phyloP scores from a whole-genome alignment of 2,329 filamentous ascomycete species.

The Mycosphaerella sp. region DNA sequence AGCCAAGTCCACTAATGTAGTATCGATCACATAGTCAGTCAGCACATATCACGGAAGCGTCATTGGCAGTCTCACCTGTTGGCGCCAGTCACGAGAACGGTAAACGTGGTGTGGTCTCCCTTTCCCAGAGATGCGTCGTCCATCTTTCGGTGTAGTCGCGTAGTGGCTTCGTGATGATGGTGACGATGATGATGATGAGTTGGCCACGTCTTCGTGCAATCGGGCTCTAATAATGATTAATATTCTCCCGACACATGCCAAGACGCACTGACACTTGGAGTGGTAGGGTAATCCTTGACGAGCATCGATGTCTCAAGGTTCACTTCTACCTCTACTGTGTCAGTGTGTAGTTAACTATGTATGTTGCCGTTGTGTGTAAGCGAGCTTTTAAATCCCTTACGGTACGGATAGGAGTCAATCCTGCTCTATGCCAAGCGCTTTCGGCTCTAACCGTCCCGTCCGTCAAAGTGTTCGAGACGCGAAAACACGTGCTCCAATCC shows the following conservation, averaged over 20 bases:
- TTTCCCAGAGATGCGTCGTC: slow-evolving; percentile 1
- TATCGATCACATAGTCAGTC: not conserved
- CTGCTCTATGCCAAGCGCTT: not conserved
- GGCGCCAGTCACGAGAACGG: slow-evolving; percentile 72
- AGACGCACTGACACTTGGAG: too few species aligned
- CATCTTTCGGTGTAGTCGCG: not conserved
- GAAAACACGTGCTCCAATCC: not conserved
- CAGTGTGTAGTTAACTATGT: too few species aligned
- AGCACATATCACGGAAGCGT: not conserved
- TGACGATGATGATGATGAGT: too few species aligned
- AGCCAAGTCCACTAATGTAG: slow-evolving; percentile 67
- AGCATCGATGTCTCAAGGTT: too few species aligned
- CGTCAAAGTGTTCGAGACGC: not conserved
- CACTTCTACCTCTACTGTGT: too few species aligned
- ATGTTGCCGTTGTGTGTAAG: too few species aligned
- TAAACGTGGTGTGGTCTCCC: slow-evolving; percentile 31
- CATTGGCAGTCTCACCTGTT: slow-evolving; percentile 58
- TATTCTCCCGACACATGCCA: too few species aligned
- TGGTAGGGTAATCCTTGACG: too few species aligned
- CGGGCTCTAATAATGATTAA: too few species aligned
- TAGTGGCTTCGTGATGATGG: too few species aligned
- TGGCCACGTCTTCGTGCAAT: too few species aligned
- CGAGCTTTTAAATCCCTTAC: too few species aligned
- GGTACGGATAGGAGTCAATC: not conserved
- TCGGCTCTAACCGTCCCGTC: not conserved